Conservation (phyloP, 1,284 basidiomycete genomes). For the Boletus albobrunnescens region DNA sequence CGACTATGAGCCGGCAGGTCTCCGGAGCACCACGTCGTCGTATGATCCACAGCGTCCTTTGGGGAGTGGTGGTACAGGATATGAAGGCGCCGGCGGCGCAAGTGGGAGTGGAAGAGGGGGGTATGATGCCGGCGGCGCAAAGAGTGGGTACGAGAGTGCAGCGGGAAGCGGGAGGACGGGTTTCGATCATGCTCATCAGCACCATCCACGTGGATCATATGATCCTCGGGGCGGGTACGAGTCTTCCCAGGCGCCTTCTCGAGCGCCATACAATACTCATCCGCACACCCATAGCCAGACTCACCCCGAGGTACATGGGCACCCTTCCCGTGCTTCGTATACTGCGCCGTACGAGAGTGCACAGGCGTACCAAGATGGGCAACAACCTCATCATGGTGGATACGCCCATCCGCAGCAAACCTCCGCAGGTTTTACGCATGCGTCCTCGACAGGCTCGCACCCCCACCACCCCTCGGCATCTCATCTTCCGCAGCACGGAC, state of each 20-base stretch:
- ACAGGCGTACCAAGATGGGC: slow-evolving; percentile 27
- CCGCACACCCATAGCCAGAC: slow-evolving; percentile 21
- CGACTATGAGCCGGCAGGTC: slow-evolving; percentile 20
- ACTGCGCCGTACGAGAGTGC: slow-evolving; percentile 27
- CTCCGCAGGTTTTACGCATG: slow-evolving; percentile 25
- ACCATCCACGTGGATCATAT: slow-evolving; percentile 21
- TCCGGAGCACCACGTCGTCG: slow-evolving; percentile 15
- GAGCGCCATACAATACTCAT: slow-evolving; percentile 19
- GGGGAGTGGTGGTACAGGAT: slow-evolving; percentile 9
- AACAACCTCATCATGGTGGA: slow-evolving; percentile 19
- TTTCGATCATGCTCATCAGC: slow-evolving; percentile 29
- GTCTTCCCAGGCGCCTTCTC: slow-evolving; percentile 21
- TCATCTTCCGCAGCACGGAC: slow-evolving; percentile 32
- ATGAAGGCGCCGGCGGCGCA: slow-evolving; percentile 14
- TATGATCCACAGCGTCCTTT: slow-evolving; percentile 28
- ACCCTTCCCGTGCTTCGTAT: slow-evolving; percentile 24
- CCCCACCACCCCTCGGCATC: slow-evolving; percentile 30
- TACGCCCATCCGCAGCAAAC: slow-evolving; percentile 28
- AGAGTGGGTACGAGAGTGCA: slow-evolving; percentile 24
- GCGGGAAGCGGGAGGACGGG: slow-evolving; percentile 12
- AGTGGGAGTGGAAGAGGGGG: slow-evolving; percentile 17
- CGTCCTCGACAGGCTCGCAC: slow-evolving; percentile 25
- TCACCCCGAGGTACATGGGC: slow-evolving; percentile 22
- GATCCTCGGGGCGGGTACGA: slow-evolving; percentile 26
- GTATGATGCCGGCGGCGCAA: slow-evolving; percentile 20